Conservation (phyloP, 2,329 filamentous ascomycete species). For the Fusarium cicatricum region DNA sequence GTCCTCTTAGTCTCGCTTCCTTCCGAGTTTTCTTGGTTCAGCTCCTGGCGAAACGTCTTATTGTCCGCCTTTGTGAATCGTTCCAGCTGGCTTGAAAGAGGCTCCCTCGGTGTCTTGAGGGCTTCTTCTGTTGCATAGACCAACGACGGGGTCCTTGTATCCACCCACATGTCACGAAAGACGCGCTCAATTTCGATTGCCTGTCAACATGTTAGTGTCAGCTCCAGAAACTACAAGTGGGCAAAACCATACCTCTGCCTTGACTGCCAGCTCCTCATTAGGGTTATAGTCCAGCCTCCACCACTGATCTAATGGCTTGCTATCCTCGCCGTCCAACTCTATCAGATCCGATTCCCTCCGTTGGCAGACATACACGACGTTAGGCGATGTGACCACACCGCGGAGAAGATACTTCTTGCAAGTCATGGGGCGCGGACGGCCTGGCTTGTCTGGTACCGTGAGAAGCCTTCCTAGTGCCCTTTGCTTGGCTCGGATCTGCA, state of each 20-base stretch:
- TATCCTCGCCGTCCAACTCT: conserved; percentile 49
- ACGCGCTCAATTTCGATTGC: conserved; percentile 57
- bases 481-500: conserved; percentile 47
- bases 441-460: conserved; percentile 50
- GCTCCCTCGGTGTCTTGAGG: conserved; percentile 28
- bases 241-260: conserved; percentile 54
- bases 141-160: conserved; percentile 57
- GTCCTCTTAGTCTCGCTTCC: conserved; percentile 32
- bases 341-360: conserved; percentile 53
- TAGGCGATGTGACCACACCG: conserved; percentile 57
- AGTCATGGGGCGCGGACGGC: conserved; percentile 48
- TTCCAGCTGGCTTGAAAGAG: conserved; percentile 52
- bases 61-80: conserved; percentile 62
- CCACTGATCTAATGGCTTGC: conserved; percentile 58
- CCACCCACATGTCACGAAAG: conserved; percentile 55
- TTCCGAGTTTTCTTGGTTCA: conserved; percentile 49
- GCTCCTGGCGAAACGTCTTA: conserved; percentile 59
- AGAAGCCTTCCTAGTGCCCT: conserved; percentile 51
- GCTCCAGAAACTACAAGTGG: neutral
- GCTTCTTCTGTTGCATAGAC: conserved; percentile 61
- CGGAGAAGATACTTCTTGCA: conserved; percentile 60
- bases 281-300: conserved; percentile 60
- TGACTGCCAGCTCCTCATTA: conserved; percentile 52
- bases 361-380: conserved; percentile 61
- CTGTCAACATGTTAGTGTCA: conserved; percentile 45